These are phyloP conservation scores for Alternaria angustiovoidea DNA, from an alignment of 2,329 filamentous ascomycete species.

Conservation along the genomic window DNA sequence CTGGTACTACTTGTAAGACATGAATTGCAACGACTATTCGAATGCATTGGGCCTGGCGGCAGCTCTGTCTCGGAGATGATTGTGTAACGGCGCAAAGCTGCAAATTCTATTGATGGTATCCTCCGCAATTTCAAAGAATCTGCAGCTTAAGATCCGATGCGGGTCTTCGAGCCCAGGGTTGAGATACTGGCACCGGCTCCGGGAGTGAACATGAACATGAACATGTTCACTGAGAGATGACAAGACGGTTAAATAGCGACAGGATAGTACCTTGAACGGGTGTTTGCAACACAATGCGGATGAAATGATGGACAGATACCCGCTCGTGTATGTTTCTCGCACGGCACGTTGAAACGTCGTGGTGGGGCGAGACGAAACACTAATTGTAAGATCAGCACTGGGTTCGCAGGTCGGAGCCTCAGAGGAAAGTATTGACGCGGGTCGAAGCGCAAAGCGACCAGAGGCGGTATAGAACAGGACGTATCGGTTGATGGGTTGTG, in stretches of 20 bases:
- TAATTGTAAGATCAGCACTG: conserved; percentile 29
- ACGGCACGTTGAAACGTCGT: conserved; percentile 26
- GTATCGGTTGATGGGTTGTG: neutral
- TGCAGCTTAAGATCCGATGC: conserved; percentile 9
- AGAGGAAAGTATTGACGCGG: neutral
- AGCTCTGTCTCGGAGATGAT: neutral
- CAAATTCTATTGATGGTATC: conserved; percentile 13
- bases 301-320: neutral
- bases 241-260: neutral
- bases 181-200: neutral
- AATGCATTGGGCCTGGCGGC: neutral
- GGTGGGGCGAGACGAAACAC: conserved; percentile 33
- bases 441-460: neutral
- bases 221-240: neutral
- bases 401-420: conserved; percentile 1
- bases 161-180: conserved; percentile 2
- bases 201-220: neutral
- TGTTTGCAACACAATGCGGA: neutral
- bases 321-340: conserved; percentile 3
- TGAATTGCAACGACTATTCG: neutral
- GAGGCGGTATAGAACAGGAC: neutral
- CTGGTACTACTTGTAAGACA: neutral
- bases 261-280: neutral
- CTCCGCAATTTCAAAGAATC: conserved; percentile 17
- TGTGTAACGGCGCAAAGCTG: neutral